Conservation (phyloP, 2,329 filamentous ascomycete species). For the Fusarium gaditjirri region DNA sequence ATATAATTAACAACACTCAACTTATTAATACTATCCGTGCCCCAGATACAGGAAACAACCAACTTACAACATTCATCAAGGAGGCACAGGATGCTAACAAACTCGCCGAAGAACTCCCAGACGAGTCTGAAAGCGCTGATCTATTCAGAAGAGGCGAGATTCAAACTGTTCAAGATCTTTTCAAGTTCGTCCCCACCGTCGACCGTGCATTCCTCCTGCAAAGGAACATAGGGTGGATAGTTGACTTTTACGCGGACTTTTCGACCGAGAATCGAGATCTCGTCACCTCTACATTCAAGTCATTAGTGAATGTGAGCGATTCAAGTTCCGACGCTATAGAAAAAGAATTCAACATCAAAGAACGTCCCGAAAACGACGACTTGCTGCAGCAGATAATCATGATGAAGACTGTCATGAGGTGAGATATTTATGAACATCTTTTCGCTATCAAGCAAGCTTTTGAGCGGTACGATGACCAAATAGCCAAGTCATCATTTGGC, state of each 20-base stretch:
- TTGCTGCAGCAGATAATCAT: not conserved
- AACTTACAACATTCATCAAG: not conserved
- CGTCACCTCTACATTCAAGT: not conserved
- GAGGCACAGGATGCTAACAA: not conserved
- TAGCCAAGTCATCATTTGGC: not conserved
- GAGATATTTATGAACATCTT: not conserved
- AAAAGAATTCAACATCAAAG: not conserved
- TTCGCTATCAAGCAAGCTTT: not conserved
- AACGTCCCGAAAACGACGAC: not conserved
- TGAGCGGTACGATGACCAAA: not conserved
- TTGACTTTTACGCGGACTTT: not conserved
- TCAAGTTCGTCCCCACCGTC: not conserved
- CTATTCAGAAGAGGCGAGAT: not conserved
- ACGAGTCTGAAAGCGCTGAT: not conserved
- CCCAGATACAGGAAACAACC: not conserved
- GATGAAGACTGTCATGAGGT: not conserved
- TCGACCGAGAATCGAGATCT: not conserved
- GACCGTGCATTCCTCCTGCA: not conserved
- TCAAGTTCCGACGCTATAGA: not conserved
- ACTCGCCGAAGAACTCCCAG: not conserved
- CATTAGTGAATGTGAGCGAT: fast-evolving
- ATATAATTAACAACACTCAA: not conserved
- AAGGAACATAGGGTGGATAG: not conserved
- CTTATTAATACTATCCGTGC: not conserved
- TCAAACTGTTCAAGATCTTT: not conserved